phyloP scores from a whole-genome alignment of 495 filamentous ascomycete species.

The Parmelia sp. region DNA sequence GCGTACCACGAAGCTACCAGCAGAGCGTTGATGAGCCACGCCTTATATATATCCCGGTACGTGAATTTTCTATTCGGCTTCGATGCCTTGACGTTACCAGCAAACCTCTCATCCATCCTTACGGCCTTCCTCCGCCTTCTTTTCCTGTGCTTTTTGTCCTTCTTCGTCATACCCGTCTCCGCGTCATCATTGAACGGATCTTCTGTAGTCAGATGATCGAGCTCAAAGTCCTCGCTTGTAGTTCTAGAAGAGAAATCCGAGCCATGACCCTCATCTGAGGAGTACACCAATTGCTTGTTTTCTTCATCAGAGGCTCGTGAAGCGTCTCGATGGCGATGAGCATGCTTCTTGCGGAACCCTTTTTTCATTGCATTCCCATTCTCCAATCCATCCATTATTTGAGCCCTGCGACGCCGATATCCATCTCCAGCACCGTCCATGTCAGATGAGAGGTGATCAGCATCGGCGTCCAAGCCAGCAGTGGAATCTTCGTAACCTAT shows the following conservation, averaged over 20 bases:
- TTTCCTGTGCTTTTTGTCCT: slow-evolving; percentile 60
- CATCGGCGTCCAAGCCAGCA: slow-evolving; percentile 14
- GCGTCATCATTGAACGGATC: slow-evolving; percentile 82
- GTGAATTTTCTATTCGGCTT: slow-evolving; percentile 39
- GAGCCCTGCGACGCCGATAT: slow-evolving; percentile 15
- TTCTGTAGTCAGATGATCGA: slow-evolving; percentile 54
- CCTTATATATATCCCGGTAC: slow-evolving; percentile 65
- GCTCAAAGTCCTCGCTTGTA: slow-evolving; percentile 48
- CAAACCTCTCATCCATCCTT: slow-evolving; percentile 68
- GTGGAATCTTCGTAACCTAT: slow-evolving; percentile 12
- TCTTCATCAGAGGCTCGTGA: slow-evolving; percentile 27
- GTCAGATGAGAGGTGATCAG: slow-evolving; percentile 18
- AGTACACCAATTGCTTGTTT: slow-evolving; percentile 16
- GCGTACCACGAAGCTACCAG: slow-evolving; percentile 89
- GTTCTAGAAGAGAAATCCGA: slow-evolving; percentile 45
- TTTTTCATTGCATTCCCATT: slow-evolving; percentile 5
- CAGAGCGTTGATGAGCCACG: slow-evolving; percentile 59
- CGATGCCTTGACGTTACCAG: slow-evolving; percentile 38
- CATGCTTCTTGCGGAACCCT: neutral
- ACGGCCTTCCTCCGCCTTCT: slow-evolving; percentile 60
- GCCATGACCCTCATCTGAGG: slow-evolving; percentile 23
- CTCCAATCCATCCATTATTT: slow-evolving; percentile 12
- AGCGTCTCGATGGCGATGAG: neutral
- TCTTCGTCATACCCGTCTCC: slow-evolving; percentile 74
- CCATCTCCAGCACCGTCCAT: slow-evolving; percentile 19